These are phyloP conservation scores for Luffa aegyptiaca DNA, from an alignment of 306 rosid species.

Conservation along the genomic window DNA sequence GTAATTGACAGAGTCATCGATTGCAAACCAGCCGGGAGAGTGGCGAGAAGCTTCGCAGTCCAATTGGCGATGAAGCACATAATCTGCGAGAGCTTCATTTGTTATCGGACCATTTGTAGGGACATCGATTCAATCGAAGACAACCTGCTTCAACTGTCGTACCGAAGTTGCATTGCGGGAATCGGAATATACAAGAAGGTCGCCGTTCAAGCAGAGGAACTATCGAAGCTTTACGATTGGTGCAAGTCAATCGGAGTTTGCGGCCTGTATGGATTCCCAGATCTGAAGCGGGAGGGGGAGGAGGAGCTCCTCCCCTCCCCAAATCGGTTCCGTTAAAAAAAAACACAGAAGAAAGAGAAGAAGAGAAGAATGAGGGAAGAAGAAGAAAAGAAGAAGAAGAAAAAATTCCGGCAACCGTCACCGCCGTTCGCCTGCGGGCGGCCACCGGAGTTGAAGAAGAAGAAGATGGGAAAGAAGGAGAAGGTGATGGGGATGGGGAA, in stretches of 20 bases:
- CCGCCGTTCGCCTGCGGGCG: no score
- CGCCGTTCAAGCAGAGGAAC: constrained; percentile 38
- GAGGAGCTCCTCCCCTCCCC: no score
- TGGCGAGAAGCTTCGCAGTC: constrained; percentile 26
- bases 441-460: no score
- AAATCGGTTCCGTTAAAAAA: no score
- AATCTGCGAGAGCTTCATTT: constrained; percentile 46
- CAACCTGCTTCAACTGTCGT: constrained; percentile 50
- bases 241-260: constrained; percentile 40
- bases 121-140: constrained; percentile 44
- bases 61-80: constrained; percentile 44
- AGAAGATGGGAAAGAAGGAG: no score
- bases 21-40: constrained; percentile 40
- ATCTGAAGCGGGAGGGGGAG: no score
- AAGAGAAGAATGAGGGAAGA: no score
- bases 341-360: no score
- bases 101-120: constrained; percentile 26
- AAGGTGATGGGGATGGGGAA: no score
- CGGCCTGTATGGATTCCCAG: constrained; percentile 47
- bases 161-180: constrained; percentile 32
- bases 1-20: constrained; percentile 55
- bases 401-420: no score
- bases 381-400: no score
- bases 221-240: constrained; percentile 50
- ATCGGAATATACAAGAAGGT: constrained; percentile 57